Conservation (phyloP, 2,329 filamentous ascomycete genomes). For the Diplocarpon rosae region DNA sequence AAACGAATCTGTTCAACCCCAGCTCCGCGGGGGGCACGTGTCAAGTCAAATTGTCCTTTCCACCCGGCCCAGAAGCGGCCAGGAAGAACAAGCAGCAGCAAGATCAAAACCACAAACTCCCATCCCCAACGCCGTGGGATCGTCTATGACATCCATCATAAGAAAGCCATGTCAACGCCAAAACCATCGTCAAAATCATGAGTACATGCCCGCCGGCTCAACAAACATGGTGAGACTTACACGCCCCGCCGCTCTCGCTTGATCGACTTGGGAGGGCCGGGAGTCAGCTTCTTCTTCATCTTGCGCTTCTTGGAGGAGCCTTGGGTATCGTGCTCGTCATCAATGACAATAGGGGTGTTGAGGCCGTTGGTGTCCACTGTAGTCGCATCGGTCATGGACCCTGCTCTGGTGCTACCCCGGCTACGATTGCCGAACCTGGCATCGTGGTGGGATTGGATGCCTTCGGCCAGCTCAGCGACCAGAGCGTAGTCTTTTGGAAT, state of each 20-base stretch:
- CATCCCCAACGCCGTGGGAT: no score
- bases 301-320: constrained; percentile 12
- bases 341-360: constrained; percentile 18
- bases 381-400: constrained; percentile 26
- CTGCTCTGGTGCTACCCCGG: constrained; percentile 11
- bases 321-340: constrained; percentile 13
- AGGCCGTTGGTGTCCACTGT: constrained; percentile 25
- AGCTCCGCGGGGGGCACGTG: no score
- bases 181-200: no score
- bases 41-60: no score
- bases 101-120: no score
- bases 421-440: constrained; percentile 7
- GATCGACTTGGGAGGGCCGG: background rate
- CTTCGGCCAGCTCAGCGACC: constrained; percentile 23
- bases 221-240: background rate
- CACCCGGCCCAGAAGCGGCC: no score
- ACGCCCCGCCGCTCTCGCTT: constrained; percentile 6
- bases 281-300: background rate
- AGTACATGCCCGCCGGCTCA: no score
- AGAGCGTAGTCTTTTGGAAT: constrained; percentile 22
- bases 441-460: constrained; percentile 19
- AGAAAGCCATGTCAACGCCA: no score
- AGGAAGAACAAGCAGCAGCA: no score
- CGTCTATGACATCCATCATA: no score
- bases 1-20: no score